Evolutionary conservation across 352 stramenopile genomes (phyloP).

Genomic region (Phytophthora sp.): DNA sequence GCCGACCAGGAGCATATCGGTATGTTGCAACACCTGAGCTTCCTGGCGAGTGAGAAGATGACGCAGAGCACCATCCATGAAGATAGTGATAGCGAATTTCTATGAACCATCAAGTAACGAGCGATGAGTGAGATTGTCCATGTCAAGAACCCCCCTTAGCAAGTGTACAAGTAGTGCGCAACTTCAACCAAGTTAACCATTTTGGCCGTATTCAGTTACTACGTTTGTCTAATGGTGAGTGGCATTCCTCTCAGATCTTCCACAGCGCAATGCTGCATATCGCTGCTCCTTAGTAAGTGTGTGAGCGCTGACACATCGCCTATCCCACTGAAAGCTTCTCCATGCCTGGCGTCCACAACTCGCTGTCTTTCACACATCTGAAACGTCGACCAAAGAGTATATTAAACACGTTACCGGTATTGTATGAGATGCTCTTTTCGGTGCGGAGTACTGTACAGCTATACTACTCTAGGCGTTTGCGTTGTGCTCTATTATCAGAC

Average conservation of each 20-base stretch:
- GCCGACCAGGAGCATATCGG: slow-evolving; percentile 88
- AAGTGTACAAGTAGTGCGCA: slow-evolving; percentile 29
- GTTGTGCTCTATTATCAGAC: background rate
- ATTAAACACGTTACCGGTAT: too few species aligned
- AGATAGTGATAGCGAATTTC: slow-evolving; percentile 83
- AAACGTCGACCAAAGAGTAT: too few species aligned
- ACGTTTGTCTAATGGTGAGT: background rate
- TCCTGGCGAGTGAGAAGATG: slow-evolving; percentile 90
- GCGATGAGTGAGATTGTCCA: slow-evolving; percentile 29
- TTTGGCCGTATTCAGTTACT: background rate
- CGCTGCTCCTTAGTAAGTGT: too few species aligned
- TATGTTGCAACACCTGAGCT: slow-evolving; percentile 88
- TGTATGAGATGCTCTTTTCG: too few species aligned
- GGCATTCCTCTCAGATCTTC: too few species aligned
- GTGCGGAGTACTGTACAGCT: background rate
- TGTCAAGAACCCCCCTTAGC: slow-evolving; percentile 20
- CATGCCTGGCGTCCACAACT: too few species aligned
- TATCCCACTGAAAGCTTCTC: too few species aligned
- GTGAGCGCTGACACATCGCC: too few species aligned
- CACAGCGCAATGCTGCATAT: too few species aligned
- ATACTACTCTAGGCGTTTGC: too few species aligned
- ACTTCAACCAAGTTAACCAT: slow-evolving; percentile 12
- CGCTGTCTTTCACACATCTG: too few species aligned
- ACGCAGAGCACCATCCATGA: slow-evolving; percentile 80
- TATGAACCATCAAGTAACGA: slow-evolving; percentile 47